Conservation (phyloP, 768 basidiomycete species). For the Nidularia pulvinata region DNA sequence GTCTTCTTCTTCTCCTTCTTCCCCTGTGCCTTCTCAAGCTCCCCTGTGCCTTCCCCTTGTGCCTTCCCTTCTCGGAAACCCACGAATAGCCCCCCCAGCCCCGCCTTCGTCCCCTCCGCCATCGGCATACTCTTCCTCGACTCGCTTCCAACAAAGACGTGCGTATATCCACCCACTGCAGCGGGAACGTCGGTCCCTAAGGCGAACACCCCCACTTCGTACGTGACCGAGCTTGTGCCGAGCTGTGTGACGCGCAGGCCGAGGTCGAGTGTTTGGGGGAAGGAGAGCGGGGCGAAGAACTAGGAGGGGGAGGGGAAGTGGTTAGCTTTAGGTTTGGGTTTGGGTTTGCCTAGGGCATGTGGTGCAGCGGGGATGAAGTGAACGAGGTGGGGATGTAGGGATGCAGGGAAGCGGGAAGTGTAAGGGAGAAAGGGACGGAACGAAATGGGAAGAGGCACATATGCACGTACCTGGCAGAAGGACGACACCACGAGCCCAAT, state of each 20-base stretch:
- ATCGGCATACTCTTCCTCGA: conserved; percentile 60
- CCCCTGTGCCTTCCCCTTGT: too few species aligned
- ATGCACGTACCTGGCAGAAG: conserved; percentile 52
- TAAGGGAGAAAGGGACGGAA: background rate
- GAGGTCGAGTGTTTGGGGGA: conserved; percentile 70
- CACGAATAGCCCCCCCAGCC: conserved; percentile 38
- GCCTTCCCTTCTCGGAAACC: too few species aligned
- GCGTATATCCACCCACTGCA: conserved; percentile 67
- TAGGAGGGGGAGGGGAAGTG: conserved; percentile 11
- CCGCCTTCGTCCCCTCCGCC: conserved; percentile 33
- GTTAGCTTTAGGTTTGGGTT: too few species aligned
- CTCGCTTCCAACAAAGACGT: conserved; percentile 75
- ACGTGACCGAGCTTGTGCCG: conserved; percentile 75
- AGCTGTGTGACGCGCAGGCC: conserved; percentile 68
- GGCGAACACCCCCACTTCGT: conserved; percentile 76
- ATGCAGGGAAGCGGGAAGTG: background rate
- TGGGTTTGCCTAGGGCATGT: too few species aligned
- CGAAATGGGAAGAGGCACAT: too few species aligned
- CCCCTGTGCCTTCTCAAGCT: too few species aligned
- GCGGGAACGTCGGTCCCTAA: conserved; percentile 35
- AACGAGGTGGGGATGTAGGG: background rate
- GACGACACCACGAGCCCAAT: conserved; percentile 85
- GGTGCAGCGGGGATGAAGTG: too few species aligned
- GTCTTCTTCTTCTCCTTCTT: too few species aligned
- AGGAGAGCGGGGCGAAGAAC: conserved; percentile 75